Base-by-base conservation (phyloP, 306 rosid genomes). In the Lagenaria siceraria region DNA sequence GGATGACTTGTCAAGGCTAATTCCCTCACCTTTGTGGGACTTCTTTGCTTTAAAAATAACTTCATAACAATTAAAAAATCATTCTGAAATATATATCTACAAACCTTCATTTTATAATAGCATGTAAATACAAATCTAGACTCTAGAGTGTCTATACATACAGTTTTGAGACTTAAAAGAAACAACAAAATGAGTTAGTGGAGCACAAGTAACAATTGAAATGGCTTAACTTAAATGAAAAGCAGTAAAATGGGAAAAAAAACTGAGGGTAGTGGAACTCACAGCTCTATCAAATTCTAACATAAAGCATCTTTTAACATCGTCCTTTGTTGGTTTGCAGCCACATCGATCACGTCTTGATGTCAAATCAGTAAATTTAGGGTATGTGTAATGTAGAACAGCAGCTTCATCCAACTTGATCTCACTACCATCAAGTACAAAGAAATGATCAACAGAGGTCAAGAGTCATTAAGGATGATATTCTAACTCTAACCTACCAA, bases 241-340 rank as follows among this genome's bases (percentile, higher is more conserved):
- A 43, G 55, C 38, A 42, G 75, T 40, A n/a, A 12, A 40, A 64
- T 35, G 76, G 29, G 29, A 10, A 6, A 8, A 21, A 29, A 10
- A 15, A 25, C 18, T 5, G 25, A 78, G 56, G 73, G 22, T 52
- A 78, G 31, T 14, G 10, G 53, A 78, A 90, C 97, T 89, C 85
- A 95, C 98, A 77, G 97, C 71, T 95, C 99, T 90, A 83, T 95
- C 99, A 83, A 95, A 95, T 64, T 95, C 99, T 85, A 95, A 84
- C 99, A 95, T 95, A 82, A 95, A 95, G 90, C 99, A 95, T 89
- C 99, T 87, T 88, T 95, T 95, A 66, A 95, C 97, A 80, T 95
- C 99, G 33, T 95, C 98, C 84, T 82, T 88, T 29, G 97, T 90
- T 63, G 99, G 98, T 85, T 95, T 95, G 93, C 98, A 95, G 89